Base-by-base conservation (phyloP, 1,284 basidiomycete species). In the Ganoderma resinaceum region DNA sequence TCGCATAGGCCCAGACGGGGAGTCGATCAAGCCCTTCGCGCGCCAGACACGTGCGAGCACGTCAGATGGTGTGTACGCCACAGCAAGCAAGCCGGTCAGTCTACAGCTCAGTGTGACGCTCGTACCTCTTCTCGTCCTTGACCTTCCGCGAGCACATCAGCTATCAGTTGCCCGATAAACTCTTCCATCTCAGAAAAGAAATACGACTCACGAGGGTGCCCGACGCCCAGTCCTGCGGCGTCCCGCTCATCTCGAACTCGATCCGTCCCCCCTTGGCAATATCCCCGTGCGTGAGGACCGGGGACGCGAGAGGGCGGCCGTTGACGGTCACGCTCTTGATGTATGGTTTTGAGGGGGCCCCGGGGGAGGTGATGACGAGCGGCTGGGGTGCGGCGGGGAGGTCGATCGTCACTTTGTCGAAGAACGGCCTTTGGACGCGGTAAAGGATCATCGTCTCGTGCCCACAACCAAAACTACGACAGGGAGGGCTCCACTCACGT, bases 401-500 rank as follows among this genome's bases (percentile, higher is more conserved):
- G 38, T 83, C 74, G 60, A 95, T 81, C 0, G 84, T 85, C 37
- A 91, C 81, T 59, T 81, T 82, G 75, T 94, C 89, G 74, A 92
- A 94, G 78, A 94, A 90, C 0, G 91, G 91, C 0, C 88, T 89
- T 38, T 26, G n/a, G n/a, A n/a, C n/a, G n/a, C n/a, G n/a, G n/a
- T n/a, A n/a, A n/a, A n/a, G n/a, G n/a, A n/a, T n/a, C n/a, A n/a
- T n/a, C n/a, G n/a, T n/a, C n/a, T n/a, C n/a, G n/a, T n/a, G n/a
- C n/a, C n/a, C n/a, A n/a, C n/a, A n/a, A n/a, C n/a, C n/a, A n/a
- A n/a, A n/a, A n/a, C n/a, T n/a, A n/a, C n/a, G n/a, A n/a, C n/a
- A 2, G 1, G 23, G 60, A 75, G n/a, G n/a, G n/a, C n/a, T n/a
- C n/a, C 1, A 77, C 80, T 63, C 62, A 91, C 86, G 89, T 88